Evolutionary conservation across 768 basidiomycete genomes (phyloP), one percentile per base, ranked within the genome.

Genomic region (Amanita phalloides): DNA sequence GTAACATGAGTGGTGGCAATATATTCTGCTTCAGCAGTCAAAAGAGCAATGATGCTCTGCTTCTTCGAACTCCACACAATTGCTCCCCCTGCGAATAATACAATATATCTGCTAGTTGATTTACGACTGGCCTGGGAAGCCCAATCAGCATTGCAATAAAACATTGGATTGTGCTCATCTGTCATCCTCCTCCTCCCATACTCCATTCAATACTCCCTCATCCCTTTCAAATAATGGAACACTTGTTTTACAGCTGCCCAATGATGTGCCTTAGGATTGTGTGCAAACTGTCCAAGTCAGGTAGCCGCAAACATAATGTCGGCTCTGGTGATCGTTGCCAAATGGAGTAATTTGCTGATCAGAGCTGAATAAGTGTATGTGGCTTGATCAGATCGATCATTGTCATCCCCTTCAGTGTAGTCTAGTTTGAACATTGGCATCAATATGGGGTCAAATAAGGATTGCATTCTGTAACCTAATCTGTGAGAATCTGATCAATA

Each of bases 211-310:
- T 57, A 49, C 13, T 58, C 30, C 6, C 49, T 30, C 4, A 57
- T 63, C 1, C 60, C 61, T 38, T 58, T 61, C 6, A 78, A 59
- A 55, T 77, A 78, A 2, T 64, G 58, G 38, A 73, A 62, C 20
- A 76, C 53, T n/a, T 63, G 64, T 48, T 70, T 70, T 6, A 67
- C 61, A n/a, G n/a, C 69, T 0, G 57, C 54, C 64, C 70, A 73
- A 53, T 77, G 73, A 1, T 51, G 49, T 1, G 37, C 33, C 6
- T 56, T 57, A 0, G 71, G 71, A 50, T 69, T 67, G 1, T 51
- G 37, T 8, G 60, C 55, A 57, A 67, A 74, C 23, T 66, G 68
- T 4, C 62, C 55, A 0, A 75, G 55, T 1, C 54, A 52, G 2
- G 58, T 53, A 5, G 71, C 66, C 0, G 70, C 61, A 51, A 61